Conservation (phyloP, 73 alveolate genomes). For the Diophrys appendiculata region DNA sequence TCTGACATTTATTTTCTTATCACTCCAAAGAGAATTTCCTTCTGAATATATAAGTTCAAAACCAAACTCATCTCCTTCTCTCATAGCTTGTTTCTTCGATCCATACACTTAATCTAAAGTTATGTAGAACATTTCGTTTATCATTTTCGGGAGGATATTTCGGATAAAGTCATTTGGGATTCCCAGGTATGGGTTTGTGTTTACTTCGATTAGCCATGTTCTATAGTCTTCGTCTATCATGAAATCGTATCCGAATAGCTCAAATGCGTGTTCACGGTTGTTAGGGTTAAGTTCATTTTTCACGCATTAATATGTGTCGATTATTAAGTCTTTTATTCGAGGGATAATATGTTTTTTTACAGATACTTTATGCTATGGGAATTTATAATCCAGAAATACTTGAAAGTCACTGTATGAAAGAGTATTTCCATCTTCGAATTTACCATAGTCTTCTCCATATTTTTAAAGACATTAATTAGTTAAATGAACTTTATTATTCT, state of each 20-base stretch:
- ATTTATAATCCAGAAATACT: constrained; percentile 61
- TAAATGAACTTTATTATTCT: constrained; percentile 76
- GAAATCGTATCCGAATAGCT: constrained; percentile 84
- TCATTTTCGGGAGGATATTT: constrained; percentile 85
- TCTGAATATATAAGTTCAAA: constrained; percentile 37
- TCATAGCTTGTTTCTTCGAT: constrained; percentile 16
- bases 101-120: constrained; percentile 66
- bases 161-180: constrained; percentile 71
- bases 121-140: constrained; percentile 80
- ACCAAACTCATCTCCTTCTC: constrained; percentile 32
- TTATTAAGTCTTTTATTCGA: constrained; percentile 47
- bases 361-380: constrained; percentile 57
- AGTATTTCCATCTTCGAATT: constrained; percentile 87
- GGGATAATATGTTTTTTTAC: constrained; percentile 71
- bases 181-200: constrained; percentile 88
- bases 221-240: constrained; percentile 77
- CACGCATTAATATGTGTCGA: constrained; percentile 31
- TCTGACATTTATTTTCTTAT: constrained; percentile 3
- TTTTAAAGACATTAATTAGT: constrained; percentile 88
- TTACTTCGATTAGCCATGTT: constrained; percentile 76
- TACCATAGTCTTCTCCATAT: constrained; percentile 69
- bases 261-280: constrained; percentile 61
- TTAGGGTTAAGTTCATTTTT: constrained; percentile 56
- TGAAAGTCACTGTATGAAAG: constrained; percentile 71
- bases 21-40: not conserved